Percentiles rank a stretch among this genome's conserved stretches.
Conservation (phyloP, 2,329 filamentous ascomycete genomes). For the Monosporascus sp. region DNA sequence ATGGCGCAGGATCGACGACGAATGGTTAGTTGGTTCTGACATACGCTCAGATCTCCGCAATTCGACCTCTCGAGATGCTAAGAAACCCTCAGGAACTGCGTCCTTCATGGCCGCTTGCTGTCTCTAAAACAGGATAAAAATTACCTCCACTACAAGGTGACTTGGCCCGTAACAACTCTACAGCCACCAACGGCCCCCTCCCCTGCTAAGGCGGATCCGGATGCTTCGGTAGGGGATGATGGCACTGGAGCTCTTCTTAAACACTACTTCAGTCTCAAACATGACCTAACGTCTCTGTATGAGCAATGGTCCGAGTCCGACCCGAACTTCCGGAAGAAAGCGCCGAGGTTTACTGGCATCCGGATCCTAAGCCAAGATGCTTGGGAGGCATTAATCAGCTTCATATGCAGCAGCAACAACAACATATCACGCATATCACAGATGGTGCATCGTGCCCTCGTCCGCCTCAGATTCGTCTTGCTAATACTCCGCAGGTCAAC, state of each 20-base stretch:
- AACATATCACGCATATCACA: slow-evolving; percentile 93
- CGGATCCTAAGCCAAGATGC: slow-evolving; percentile 91
- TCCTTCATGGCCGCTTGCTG: slow-evolving; percentile 78
- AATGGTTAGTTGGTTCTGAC: slow-evolving; percentile 58
- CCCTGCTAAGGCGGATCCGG: slow-evolving; percentile 23
- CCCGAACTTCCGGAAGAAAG: slow-evolving; percentile 81
- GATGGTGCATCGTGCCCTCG: slow-evolving; percentile 57
- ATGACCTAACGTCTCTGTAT: slow-evolving; percentile 75
- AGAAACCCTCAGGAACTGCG: slow-evolving; percentile 58
- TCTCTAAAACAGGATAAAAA: slow-evolving; percentile 77
- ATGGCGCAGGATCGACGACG: slow-evolving; percentile 80
- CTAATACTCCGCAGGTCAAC: slow-evolving; percentile 52
- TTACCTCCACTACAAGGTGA: slow-evolving; percentile 74
- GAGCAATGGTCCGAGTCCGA: slow-evolving; percentile 82
- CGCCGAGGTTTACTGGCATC: slow-evolving; percentile 82
- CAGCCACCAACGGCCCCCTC: slow-evolving; percentile 30
- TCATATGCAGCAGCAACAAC: slow-evolving; percentile 99
- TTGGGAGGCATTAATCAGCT: slow-evolving; percentile 89
- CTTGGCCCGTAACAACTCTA: slow-evolving; percentile 43
- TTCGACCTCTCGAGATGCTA: not conserved
- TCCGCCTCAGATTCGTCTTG: not conserved
- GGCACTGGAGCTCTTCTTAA: slow-evolving; percentile 69
- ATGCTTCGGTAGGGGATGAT: slow-evolving; percentile 46
- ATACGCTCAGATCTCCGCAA: not conserved
- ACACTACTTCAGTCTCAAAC: slow-evolving; percentile 80